phyloP scores from a whole-genome alignment of 495 filamentous ascomycete species.

The Xylaria flabelliformis region DNA sequence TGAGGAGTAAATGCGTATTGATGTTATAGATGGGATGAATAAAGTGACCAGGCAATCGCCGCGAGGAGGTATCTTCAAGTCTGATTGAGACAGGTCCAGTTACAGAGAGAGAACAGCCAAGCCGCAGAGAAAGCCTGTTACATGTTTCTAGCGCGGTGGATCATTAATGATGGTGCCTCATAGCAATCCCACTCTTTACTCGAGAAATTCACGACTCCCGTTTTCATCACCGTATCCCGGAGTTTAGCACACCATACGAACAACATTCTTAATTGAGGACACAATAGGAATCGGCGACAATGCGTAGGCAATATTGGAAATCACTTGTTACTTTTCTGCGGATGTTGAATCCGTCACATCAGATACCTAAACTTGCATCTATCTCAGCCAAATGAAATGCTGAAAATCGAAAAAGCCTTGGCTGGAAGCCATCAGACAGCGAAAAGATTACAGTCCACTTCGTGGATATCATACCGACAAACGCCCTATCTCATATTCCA shows the following conservation, averaged over 20 bases:
- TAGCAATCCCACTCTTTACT: background rate
- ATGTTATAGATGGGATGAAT: too few species aligned
- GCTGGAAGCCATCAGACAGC: background rate
- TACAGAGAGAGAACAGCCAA: too few species aligned
- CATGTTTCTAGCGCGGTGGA: background rate
- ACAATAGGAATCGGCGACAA: background rate
- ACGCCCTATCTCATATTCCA: background rate
- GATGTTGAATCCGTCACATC: background rate
- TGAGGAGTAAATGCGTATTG: too few species aligned
- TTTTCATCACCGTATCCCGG: background rate
- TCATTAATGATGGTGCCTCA: background rate
- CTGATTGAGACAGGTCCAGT: too few species aligned
- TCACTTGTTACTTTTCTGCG: background rate
- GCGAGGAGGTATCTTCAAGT: too few species aligned
- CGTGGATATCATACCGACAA: background rate
- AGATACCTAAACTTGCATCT: background rate
- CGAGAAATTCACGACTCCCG: background rate
- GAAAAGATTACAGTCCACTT: background rate
- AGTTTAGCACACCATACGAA: background rate
- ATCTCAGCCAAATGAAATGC: background rate
- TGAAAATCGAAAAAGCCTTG: background rate
- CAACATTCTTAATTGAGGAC: background rate
- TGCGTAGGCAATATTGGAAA: background rate
- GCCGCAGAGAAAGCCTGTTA: too few species aligned
- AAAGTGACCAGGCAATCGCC: too few species aligned